Conservation (phyloP, 768 basidiomycete species). For the Mycena albidolilacea region DNA sequence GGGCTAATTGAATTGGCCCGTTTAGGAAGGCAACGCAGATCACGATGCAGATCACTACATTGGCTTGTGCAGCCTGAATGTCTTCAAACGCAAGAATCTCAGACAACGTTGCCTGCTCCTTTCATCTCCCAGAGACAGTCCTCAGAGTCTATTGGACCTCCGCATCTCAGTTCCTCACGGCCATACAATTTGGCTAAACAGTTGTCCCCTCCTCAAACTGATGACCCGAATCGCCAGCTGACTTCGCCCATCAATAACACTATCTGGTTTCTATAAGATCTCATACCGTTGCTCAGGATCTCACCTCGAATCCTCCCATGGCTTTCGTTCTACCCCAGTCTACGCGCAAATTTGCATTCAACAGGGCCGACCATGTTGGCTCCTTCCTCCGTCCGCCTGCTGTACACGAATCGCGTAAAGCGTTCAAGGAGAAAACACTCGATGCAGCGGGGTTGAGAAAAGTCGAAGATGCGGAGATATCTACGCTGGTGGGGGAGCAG, state of each 20-base stretch:
- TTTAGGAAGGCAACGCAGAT: too few species aligned
- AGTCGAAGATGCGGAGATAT: constrained; percentile 55
- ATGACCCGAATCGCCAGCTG: constrained; percentile 35
- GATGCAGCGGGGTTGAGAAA: constrained; percentile 48
- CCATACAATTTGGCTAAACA: constrained; percentile 34
- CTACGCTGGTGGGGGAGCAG: constrained; percentile 53
- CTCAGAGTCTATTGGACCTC: neutral
- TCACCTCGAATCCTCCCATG: constrained; percentile 24
- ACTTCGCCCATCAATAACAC: constrained; percentile 34
- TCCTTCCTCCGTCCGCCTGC: constrained; percentile 54
- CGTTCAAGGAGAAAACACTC: constrained; percentile 49
- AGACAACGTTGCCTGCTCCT: neutral
- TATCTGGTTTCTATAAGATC: constrained; percentile 36
- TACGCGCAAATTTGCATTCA: constrained; percentile 38
- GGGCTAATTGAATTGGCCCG: too few species aligned
- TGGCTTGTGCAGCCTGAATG: too few species aligned
- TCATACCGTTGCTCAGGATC: neutral
- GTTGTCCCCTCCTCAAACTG: constrained; percentile 27
- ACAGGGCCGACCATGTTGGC: constrained; percentile 54
- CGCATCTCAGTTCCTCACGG: neutral
- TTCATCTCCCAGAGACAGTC: neutral
- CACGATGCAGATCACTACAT: too few species aligned
- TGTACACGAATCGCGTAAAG: constrained; percentile 51
- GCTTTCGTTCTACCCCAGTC: constrained; percentile 29
- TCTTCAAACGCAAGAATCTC: neutral